Conservation (phyloP, 1,139 yeast species). For the Suhomyces ambrosiae region DNA sequence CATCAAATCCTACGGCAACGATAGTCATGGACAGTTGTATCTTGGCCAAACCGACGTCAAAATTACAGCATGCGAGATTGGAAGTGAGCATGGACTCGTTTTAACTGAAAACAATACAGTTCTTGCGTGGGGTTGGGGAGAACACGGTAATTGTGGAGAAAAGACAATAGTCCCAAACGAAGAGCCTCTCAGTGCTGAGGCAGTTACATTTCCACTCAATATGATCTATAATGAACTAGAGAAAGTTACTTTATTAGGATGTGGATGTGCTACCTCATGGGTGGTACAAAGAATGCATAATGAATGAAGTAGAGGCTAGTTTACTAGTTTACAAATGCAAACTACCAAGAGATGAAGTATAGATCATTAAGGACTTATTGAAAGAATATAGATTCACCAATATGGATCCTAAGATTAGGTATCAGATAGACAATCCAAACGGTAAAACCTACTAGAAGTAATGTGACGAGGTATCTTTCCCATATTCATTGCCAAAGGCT, state of each 20-base stretch:
- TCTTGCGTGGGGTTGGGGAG: slow-evolving; percentile 97
- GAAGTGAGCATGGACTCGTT: slow-evolving; percentile 86
- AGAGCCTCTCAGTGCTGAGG: slow-evolving; percentile 3
- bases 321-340: too few relatives aligned
- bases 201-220: slow-evolving; percentile 26
- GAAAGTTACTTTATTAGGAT: slow-evolving; percentile 34
- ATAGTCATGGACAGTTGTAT: slow-evolving; percentile 70
- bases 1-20: slow-evolving; percentile 65
- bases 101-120: slow-evolving; percentile 36
- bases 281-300: too few relatives aligned
- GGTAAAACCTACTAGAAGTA: slow-evolving; percentile 6
- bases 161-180: slow-evolving; percentile 2
- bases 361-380: too few relatives aligned
- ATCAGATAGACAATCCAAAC: slow-evolving; percentile 6
- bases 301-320: too few relatives aligned
- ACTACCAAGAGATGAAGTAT: too few relatives aligned
- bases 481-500: slow-evolving; percentile 64
- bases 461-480: slow-evolving; percentile 81
- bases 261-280: slow-evolving; percentile 53
- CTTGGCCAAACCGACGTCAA: slow-evolving; percentile 22
- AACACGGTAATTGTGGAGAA: slow-evolving; percentile 91
- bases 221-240: slow-evolving; percentile 29
- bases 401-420: too few relatives aligned
- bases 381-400: too few relatives aligned
- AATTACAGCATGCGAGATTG: slow-evolving; percentile 44